Evolutionary conservation across 2,329 filamentous ascomycete genomes (phyloP).

Genomic region (Ilyonectria sp.): DNA sequence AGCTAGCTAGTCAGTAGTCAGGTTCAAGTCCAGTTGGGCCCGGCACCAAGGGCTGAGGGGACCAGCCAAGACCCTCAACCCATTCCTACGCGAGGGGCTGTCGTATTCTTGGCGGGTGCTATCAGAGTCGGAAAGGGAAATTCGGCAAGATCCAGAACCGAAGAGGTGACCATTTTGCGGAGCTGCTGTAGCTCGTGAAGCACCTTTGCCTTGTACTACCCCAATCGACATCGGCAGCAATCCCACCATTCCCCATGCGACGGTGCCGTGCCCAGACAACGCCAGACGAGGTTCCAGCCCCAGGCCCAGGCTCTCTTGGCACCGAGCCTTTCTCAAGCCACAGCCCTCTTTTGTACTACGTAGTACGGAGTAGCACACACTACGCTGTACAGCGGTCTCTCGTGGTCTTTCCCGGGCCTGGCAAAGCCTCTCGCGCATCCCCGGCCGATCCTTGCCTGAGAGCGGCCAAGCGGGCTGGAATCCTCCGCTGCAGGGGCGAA

Average conservation of each 20-base stretch:
- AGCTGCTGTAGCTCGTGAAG: not conserved
- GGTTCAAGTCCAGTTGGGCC: not conserved
- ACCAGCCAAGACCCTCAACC: constrained; percentile 1
- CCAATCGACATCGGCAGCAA: constrained; percentile 8
- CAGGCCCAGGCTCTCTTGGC: constrained; percentile 17
- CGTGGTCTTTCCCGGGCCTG: not conserved
- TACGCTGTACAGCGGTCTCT: not conserved
- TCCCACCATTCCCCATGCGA: constrained; percentile 10
- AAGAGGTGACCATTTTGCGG: not conserved
- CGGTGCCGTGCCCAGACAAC: not conserved
- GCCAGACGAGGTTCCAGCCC: constrained; percentile 11
- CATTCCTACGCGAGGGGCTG: constrained; percentile 14
- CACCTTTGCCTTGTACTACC: not conserved
- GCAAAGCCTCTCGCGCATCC: not conserved
- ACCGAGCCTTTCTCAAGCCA: not conserved
- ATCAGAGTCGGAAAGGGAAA: constrained; percentile 9
- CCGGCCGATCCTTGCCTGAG: constrained; percentile 10
- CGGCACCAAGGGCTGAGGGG: not conserved
- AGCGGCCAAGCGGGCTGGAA: constrained; percentile 17
- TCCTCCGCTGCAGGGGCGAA: constrained; percentile 21
- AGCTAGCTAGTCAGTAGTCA: not conserved
- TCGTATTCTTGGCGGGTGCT: constrained; percentile 14
- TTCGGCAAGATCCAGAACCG: constrained; percentile 4
- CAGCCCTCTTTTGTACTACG: not conserved
- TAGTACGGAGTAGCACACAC: too few relatives aligned